Conservation (phyloP, 495 filamentous ascomycete species). For the Jackrogersella minutella region DNA sequence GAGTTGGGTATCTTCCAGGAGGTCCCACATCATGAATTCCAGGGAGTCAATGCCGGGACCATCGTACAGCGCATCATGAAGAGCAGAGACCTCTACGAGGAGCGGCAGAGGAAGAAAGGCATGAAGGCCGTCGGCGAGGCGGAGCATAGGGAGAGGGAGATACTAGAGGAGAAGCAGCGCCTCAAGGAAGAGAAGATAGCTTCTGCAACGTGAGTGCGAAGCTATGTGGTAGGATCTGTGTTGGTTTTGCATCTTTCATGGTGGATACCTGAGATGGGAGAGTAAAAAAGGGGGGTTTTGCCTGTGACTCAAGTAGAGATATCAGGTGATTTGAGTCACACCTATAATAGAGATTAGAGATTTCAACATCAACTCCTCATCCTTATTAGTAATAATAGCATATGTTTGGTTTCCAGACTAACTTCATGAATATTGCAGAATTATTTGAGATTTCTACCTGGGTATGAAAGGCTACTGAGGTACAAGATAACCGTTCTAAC, state of each 20-base stretch:
- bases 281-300: too few relatives aligned
- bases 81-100: slow-evolving; percentile 85
- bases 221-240: neutral
- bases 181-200: slow-evolving; percentile 46
- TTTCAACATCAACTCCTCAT: neutral
- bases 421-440: too few relatives aligned
- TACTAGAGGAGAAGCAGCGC: slow-evolving; percentile 61
- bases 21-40: slow-evolving; percentile 75
- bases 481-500: too few relatives aligned
- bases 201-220: neutral
- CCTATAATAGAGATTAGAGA: too few relatives aligned
- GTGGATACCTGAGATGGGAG: too few relatives aligned
- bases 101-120: slow-evolving; percentile 85
- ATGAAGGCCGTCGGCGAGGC: slow-evolving; percentile 80
- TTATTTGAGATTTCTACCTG: too few relatives aligned
- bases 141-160: slow-evolving; percentile 60
- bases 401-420: too few relatives aligned
- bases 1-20: slow-evolving; percentile 80
- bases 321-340: neutral
- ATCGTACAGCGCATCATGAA: slow-evolving; percentile 91
- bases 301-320: neutral
- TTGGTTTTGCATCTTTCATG: neutral
- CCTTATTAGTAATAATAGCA: neutral
- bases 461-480: too few relatives aligned
- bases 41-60: slow-evolving; percentile 87